Percentiles rank a stretch among this genome's conserved stretches.
Evolutionary conservation across 495 filamentous ascomycete genomes (phyloP).

Genomic region (Penicillium herquei): DNA sequence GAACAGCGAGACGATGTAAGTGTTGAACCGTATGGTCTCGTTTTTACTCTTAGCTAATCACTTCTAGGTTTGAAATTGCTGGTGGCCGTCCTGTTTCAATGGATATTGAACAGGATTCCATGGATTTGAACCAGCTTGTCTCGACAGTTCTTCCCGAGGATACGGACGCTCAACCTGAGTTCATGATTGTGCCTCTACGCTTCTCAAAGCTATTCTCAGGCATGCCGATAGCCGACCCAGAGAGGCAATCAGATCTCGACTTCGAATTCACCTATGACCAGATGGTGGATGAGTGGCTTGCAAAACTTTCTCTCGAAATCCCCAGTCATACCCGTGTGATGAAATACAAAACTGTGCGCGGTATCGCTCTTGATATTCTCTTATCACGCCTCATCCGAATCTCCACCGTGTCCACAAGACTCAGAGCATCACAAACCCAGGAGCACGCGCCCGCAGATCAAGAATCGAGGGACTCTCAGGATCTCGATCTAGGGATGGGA

Average conservation of each 20-base stretch:
- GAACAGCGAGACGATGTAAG: slow-evolving; percentile 24
- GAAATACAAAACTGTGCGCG: slow-evolving; percentile 43
- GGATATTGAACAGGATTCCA: slow-evolving; percentile 36
- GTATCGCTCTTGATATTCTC: slow-evolving; percentile 38
- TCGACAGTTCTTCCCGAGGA: slow-evolving; percentile 12
- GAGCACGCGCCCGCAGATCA: slow-evolving; percentile 1
- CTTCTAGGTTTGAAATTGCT: slow-evolving; percentile 30
- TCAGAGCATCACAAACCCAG: not conserved
- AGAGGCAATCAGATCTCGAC: slow-evolving; percentile 11
- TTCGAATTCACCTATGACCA: slow-evolving; percentile 37
- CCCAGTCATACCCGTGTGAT: slow-evolving; percentile 37
- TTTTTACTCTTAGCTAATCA: not conserved
- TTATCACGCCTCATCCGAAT: slow-evolving; percentile 31
- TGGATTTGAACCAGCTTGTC: slow-evolving; percentile 24
- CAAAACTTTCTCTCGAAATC: slow-evolving; percentile 29
- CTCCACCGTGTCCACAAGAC: slow-evolving; percentile 7
- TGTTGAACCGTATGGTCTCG: not conserved
- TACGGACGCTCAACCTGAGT: slow-evolving; percentile 5
- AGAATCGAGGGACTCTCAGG: not conserved
- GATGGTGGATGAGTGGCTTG: slow-evolving; percentile 41
- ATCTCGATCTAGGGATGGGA: not conserved
- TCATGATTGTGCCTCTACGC: slow-evolving; percentile 21
- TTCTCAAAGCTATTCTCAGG: slow-evolving; percentile 10
- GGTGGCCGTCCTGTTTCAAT: slow-evolving; percentile 21
- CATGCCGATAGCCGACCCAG: slow-evolving; percentile 3